Evolutionary conservation across 208 protist species (phyloP), one percentile per base, ranked within the genome.

Genomic region (Trypanosoma cruzi): DNA sequence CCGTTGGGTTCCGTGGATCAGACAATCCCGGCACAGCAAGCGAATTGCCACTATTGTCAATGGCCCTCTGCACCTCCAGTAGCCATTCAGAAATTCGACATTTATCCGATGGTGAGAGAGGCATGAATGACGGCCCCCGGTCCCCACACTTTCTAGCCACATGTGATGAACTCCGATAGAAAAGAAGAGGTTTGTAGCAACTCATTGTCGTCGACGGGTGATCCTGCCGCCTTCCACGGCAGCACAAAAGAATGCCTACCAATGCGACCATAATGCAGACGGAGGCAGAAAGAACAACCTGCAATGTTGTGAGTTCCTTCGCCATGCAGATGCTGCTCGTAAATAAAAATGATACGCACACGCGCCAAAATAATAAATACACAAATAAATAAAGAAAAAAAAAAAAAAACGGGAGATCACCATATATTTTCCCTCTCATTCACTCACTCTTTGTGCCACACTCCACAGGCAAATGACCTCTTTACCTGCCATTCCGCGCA

Each of bases 41-140:
- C 5, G 52, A 14, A 18, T 24, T 29, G 18, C 1, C 32, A 37
- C 18, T 42, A 40, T 22, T 26, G 14, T 20, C 20, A 37, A 20
- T 11, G 18, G 34, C 52, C 37, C 31, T 2, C 4, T 26, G 32
- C 1, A 71, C 65, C 31, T 71, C 65, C 22, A 34, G 29, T 11
- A 71, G 29, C 49, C 49, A 71, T 2, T 3, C 31, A 7, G 46
- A 55, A 36, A 71, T 71, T 18, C 65, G 49, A 49, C 26, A 52
- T 34, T 49, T 52, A 42, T n/a, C 20, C 44, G 32, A 22, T 28
- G 46, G 5, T 3, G 44, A 5, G 16, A 32, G 42, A 44, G 29
- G 52, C 31, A 49, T 49, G 11, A 54, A 24, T 10, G 10, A 34
- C 0, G n/a, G 26, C 22, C 31, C 22, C 16, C n/a, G 18, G 13